phyloP scores from a whole-genome alignment of 1,284 basidiomycete species.

The Sanghuangporus sanghuang region DNA sequence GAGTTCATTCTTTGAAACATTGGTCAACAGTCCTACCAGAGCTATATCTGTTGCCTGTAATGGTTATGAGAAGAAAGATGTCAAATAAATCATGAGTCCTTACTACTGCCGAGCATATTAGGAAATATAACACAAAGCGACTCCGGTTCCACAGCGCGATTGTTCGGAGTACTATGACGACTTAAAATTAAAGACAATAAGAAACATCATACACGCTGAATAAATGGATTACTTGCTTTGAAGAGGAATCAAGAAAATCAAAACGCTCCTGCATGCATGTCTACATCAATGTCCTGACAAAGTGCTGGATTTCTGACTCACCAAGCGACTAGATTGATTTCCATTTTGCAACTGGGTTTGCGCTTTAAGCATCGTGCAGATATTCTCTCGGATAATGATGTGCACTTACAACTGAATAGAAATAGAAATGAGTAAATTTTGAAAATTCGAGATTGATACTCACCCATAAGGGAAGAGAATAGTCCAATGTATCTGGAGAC shows the following conservation, averaged over 20 bases:
- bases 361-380: background rate
- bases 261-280: slow-evolving; percentile 3
- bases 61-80: background rate
- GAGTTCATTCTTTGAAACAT: background rate
- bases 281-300: background rate
- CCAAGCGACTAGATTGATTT: background rate
- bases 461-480: background rate
- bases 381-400: background rate
- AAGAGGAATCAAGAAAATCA: slow-evolving; percentile 2
- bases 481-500: background rate
- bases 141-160: background rate
- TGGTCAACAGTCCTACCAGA: background rate
- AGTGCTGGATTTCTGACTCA: background rate
- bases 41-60: background rate
- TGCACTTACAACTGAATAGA: background rate
- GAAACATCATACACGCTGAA: background rate
- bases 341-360: background rate
- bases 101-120: background rate
- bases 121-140: background rate
- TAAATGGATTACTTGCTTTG: background rate
- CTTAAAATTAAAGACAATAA: background rate
- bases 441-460: background rate
- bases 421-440: background rate
- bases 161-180: slow-evolving; percentile 1
- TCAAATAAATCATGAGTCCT: background rate